Evolutionary conservation across 148 eudicot species (phyloP).

Genomic region (Persicaria tinctoria): DNA sequence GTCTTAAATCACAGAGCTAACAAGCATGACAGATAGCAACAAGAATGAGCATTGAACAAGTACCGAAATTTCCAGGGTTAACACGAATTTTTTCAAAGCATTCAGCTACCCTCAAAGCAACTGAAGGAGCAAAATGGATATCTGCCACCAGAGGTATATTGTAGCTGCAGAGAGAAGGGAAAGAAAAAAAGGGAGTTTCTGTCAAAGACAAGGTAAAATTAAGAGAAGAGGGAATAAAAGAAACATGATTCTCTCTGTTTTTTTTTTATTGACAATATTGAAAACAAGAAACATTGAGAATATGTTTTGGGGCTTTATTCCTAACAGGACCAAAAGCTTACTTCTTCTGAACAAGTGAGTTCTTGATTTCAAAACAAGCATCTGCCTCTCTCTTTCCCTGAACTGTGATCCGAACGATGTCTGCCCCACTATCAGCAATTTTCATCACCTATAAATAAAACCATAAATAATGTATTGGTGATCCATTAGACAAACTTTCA

Average conservation of each 20-base stretch:
- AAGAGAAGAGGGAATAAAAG: slow-evolving; percentile 3
- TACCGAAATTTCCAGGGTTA: slow-evolving; percentile 98
- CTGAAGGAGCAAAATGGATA: slow-evolving; percentile 94
- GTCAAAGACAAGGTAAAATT: not conserved
- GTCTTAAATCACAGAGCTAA: slow-evolving; percentile 11
- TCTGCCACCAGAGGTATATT: slow-evolving; percentile 95
- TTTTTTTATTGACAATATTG: not conserved
- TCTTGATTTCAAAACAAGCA: slow-evolving; percentile 92
- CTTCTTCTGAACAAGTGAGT: slow-evolving; percentile 92
- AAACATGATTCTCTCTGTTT: not conserved
- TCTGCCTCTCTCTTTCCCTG: slow-evolving; percentile 98
- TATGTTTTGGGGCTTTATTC: not conserved
- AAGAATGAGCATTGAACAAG: slow-evolving; percentile 11
- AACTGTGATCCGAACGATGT: slow-evolving; percentile 87
- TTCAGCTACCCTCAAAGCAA: slow-evolving; percentile 93
- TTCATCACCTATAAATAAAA: slow-evolving; percentile 62
- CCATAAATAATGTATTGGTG: not conserved
- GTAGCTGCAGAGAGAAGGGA: slow-evolving; percentile 46
- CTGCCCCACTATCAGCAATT: slow-evolving; percentile 96
- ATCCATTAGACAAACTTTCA: not conserved
- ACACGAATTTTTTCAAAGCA: slow-evolving; percentile 98
- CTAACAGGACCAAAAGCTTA: slow-evolving; percentile 26
- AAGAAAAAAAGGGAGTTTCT: not conserved
- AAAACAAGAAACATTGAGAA: not conserved
- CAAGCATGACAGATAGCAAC: slow-evolving; percentile 7